A percentile compares a stretch with the other conserved stretches of the same genome.
Evolutionary conservation across 495 filamentous ascomycete genomes (phyloP).

Genomic region (Neurospora sp.): DNA sequence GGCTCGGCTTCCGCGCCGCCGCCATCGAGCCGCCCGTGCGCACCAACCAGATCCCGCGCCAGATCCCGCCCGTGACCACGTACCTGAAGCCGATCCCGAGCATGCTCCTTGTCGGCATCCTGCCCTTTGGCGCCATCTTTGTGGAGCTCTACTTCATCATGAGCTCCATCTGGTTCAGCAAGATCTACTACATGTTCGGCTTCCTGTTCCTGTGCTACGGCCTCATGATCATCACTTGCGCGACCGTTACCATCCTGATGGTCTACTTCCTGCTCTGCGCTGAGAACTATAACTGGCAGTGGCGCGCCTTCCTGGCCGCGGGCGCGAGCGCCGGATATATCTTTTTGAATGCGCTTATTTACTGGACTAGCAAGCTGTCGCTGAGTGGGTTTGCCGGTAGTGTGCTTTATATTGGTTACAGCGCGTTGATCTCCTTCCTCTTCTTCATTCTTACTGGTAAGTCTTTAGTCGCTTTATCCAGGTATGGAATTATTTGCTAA

Average conservation of each 20-base stretch:
- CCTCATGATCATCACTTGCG: conserved; percentile 92
- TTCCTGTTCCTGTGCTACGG: conserved; percentile 97
- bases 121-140: conserved; percentile 93
- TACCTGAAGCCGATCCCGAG: conserved; percentile 79
- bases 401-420: conserved; percentile 90
- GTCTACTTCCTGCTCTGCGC: conserved; percentile 91
- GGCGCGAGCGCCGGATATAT: conserved; percentile 85
- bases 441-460: conserved; percentile 89
- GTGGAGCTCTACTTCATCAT: conserved; percentile 98
- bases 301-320: conserved; percentile 81
- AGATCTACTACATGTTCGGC: conserved; percentile 99
- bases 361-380: conserved; percentile 76
- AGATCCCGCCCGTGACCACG: conserved; percentile 73
- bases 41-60: conserved; percentile 94
- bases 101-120: conserved; percentile 77
- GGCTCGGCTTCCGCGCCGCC: conserved; percentile 70
- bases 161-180: conserved; percentile 93
- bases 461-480: conserved; percentile 17
- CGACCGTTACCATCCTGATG: conserved; percentile 81
- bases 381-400: conserved; percentile 76
- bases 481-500: not conserved
- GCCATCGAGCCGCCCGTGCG: conserved; percentile 69
- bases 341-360: conserved; percentile 76
- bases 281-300: conserved; percentile 99
- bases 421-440: conserved; percentile 73